Percentiles rank a stretch among this genome's conserved stretches.
Conservation (phyloP, 164 flowering plant species). For the Sextonia rubra region DNA sequence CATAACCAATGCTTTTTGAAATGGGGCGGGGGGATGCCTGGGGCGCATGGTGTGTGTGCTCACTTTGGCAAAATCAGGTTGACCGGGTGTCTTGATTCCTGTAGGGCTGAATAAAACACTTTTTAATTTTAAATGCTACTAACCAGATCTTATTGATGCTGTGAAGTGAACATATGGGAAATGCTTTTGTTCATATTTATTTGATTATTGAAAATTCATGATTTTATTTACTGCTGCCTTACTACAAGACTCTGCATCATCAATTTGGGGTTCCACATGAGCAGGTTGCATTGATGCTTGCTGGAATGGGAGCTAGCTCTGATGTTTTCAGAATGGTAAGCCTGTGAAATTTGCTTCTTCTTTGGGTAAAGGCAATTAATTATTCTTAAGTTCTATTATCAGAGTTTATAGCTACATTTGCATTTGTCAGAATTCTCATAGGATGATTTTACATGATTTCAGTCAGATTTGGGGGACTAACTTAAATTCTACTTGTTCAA, state of each 20-base stretch:
- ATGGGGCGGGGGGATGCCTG: no score
- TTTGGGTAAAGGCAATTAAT: background rate
- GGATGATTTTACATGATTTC: no score
- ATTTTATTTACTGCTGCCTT: background rate
- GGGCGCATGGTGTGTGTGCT: no score
- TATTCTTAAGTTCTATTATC: no score
- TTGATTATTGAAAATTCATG: background rate
- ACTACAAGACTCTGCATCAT: background rate
- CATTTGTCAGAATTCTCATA: no score
- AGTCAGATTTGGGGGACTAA: no score
- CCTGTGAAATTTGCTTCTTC: background rate
- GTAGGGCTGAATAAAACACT: background rate
- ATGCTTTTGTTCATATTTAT: background rate
- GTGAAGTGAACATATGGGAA: background rate
- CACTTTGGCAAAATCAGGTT: background rate
- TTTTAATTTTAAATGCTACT: background rate
- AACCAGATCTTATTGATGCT: background rate
- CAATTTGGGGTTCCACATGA: background rate
- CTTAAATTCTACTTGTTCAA: background rate
- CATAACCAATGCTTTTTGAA: no score
- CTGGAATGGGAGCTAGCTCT: constrained; percentile 32
- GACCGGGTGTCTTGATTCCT: background rate
- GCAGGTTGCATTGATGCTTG: constrained; percentile 33
- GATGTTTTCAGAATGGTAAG: constrained; percentile 38
- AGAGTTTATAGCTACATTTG: no score